These are phyloP conservation scores for barley (Hordeum vulgare) DNA, from an alignment of 176 grass and related monocot genomes.

Conservation along the genomic window MorexV3_pseudomolecules_assembly NC_058519.1:44131605-44132104, in stretches of 20 bases:
- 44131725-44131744: neutral
- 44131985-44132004: neutral
- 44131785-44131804: neutral
- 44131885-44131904: constrained; percentile 93
- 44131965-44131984: constrained; percentile 56
- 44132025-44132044: neutral
- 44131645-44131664: neutral
- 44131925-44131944: constrained; percentile 76
- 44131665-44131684: neutral
- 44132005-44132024: neutral
- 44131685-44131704: neutral
- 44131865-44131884: constrained; percentile 65
- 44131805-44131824: neutral
- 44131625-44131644: neutral
- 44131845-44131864: constrained; percentile 10
- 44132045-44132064: neutral
- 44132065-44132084: neutral
- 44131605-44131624: too few relatives aligned
- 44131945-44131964: constrained; percentile 77
- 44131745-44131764: neutral
- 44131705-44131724: neutral
- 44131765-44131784: neutral
- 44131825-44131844: neutral
- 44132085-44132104: constrained; percentile 40
- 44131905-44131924: constrained; percentile 54